phyloP scores from a whole-genome alignment of 768 basidiomycete species.

The Porphyrellus cyaneotinctus region DNA sequence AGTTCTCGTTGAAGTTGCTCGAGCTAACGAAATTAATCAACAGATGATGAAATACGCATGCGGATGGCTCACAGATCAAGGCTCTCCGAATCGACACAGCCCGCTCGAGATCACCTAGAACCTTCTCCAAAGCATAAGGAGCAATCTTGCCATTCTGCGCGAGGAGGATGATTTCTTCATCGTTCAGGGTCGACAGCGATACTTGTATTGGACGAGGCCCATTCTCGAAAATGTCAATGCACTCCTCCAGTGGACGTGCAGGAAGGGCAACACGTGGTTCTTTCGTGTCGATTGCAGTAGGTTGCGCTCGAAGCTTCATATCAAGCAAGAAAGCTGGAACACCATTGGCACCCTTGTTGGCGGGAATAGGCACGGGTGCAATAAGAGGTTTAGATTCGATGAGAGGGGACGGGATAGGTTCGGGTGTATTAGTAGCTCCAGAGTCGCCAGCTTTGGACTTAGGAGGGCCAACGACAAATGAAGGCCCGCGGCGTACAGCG shows the following conservation, averaged over 20 bases:
- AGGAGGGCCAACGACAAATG: constrained; percentile 27
- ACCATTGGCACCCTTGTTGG: constrained; percentile 17
- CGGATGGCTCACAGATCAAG: constrained; percentile 68
- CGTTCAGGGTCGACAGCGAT: constrained; percentile 61
- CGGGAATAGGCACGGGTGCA: constrained; percentile 24
- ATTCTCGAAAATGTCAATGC: constrained; percentile 74
- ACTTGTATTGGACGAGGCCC: constrained; percentile 58
- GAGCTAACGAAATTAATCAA: constrained; percentile 46
- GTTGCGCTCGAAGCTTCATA: constrained; percentile 33
- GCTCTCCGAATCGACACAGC: constrained; percentile 86
- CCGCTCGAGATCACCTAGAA: constrained; percentile 80
- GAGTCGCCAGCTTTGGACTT: constrained; percentile 14
- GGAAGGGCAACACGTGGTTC: constrained; percentile 11
- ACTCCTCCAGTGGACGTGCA: constrained; percentile 66
- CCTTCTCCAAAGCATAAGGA: constrained; percentile 94
- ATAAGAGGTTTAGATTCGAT: constrained; percentile 15
- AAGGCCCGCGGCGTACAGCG: constrained; percentile 15
- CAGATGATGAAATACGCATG: not conserved
- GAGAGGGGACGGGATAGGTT: constrained; percentile 14
- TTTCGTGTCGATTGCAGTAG: constrained; percentile 11
- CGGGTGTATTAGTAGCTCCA: constrained; percentile 16
- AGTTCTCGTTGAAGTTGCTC: constrained; percentile 77
- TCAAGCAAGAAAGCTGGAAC: constrained; percentile 30
- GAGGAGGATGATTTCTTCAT: constrained; percentile 89
- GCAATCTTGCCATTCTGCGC: constrained; percentile 91